Evolutionary conservation across 2,329 filamentous ascomycete genomes (phyloP).

Genomic region (Penicillium sp.): DNA sequence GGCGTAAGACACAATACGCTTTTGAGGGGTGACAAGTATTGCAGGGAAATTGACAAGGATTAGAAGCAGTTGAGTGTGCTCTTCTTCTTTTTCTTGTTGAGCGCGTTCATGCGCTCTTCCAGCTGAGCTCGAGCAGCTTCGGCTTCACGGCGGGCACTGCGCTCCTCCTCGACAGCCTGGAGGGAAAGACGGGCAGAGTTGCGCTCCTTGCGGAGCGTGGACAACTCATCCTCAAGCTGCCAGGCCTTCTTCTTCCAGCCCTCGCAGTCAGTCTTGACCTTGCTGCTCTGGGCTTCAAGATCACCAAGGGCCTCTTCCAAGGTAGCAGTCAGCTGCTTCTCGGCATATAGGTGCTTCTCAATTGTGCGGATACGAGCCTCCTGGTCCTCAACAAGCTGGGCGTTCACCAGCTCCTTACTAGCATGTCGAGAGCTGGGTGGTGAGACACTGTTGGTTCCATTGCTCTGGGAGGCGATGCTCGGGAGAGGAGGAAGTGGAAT

Average conservation of each 20-base stretch:
- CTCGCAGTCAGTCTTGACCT: constrained; percentile 86
- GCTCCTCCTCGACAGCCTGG: constrained; percentile 93
- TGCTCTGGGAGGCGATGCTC: constrained; percentile 51
- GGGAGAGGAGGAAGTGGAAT: constrained; percentile 95
- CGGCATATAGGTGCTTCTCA: constrained; percentile 92
- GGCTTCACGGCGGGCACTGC: constrained; percentile 84
- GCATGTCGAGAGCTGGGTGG: constrained; percentile 65
- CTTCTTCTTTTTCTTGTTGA: constrained; percentile 87
- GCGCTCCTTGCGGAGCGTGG: constrained; percentile 56
- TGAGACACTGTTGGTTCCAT: constrained; percentile 55
- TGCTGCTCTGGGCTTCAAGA: constrained; percentile 85
- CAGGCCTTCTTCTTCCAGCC: constrained; percentile 82
- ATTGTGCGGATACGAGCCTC: constrained; percentile 93
- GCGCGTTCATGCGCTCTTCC: constrained; percentile 90
- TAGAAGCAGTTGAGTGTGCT: constrained; percentile 99
- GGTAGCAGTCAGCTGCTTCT: constrained; percentile 93
- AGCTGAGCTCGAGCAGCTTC: constrained; percentile 85
- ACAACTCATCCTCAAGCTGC: constrained; percentile 65
- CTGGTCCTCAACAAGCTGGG: constrained; percentile 89
- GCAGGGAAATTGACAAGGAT: constrained; percentile 16
- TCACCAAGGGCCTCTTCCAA: constrained; percentile 94
- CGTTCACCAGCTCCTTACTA: constrained; percentile 75
- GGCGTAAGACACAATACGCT: constrained; percentile 17
- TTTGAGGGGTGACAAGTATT: constrained; percentile 16
- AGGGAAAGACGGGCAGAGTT: constrained; percentile 63